A percentile compares a stretch with the other conserved stretches of the same genome.
Conservation (phyloP, 2,329 filamentous ascomycete species). For the Botrytis aclada region DNA sequence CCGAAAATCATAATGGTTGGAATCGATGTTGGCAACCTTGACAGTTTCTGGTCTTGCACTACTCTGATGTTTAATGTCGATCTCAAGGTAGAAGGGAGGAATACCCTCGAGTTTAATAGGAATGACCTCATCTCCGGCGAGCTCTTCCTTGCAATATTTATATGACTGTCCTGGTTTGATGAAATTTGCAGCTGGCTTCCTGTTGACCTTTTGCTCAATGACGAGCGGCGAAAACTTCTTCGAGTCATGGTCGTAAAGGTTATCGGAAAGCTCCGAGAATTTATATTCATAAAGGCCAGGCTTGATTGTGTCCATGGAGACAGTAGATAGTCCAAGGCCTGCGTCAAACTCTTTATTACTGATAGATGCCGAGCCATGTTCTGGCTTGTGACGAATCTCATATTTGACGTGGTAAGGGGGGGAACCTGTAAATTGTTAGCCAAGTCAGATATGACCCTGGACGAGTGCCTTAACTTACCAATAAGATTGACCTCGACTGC, state of each 20-base stretch:
- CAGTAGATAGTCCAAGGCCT: slow-evolving; percentile 69
- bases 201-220: slow-evolving; percentile 79
- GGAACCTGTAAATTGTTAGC: slow-evolving; percentile 50
- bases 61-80: slow-evolving; percentile 90
- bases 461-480: slow-evolving; percentile 50
- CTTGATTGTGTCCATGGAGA: slow-evolving; percentile 82
- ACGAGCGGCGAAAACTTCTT: slow-evolving; percentile 63
- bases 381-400: slow-evolving; percentile 69
- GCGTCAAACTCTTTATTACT: slow-evolving; percentile 73
- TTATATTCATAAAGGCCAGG: slow-evolving; percentile 83
- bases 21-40: slow-evolving; percentile 74
- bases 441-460: neutral
- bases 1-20: slow-evolving; percentile 71
- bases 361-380: slow-evolving; percentile 61
- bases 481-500: slow-evolving; percentile 76
- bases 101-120: slow-evolving; percentile 80
- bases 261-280: slow-evolving; percentile 79
- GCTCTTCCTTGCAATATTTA: slow-evolving; percentile 88
- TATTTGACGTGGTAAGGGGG: slow-evolving; percentile 84
- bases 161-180: slow-evolving; percentile 86
- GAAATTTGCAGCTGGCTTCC: slow-evolving; percentile 79
- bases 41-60: slow-evolving; percentile 76
- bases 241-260: slow-evolving; percentile 75
- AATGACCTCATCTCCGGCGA: slow-evolving; percentile 78
- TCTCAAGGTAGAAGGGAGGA: slow-evolving; percentile 84